phyloP scores from a whole-genome alignment of 495 filamentous ascomycete genomes.

The Apiosordaria backusii region DNA sequence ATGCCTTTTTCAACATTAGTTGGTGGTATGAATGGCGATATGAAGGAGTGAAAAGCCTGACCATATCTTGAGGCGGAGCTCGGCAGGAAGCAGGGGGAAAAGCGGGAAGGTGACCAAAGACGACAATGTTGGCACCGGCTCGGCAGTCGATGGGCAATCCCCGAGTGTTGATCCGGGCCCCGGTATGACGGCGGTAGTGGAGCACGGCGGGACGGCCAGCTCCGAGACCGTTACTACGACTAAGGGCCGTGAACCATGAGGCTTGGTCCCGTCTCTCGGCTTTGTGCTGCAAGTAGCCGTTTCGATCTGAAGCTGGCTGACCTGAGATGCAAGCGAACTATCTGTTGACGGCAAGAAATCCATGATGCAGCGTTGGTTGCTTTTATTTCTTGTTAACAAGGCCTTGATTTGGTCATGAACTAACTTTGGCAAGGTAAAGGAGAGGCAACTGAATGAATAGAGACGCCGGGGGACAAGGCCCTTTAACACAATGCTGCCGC shows the following conservation, averaged over 20 bases:
- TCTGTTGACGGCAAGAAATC: neutral
- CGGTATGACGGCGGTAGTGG: no score
- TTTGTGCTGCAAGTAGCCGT: no score
- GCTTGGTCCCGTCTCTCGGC: no score
- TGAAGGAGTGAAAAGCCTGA: neutral
- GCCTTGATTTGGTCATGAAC: no score
- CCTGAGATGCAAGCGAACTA: no score
- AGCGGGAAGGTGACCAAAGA: conserved; percentile 20
- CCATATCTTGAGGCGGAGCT: conserved; percentile 40
- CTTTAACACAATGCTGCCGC: neutral
- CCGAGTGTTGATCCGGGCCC: no score
- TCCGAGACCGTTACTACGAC: no score
- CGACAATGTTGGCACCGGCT: no score
- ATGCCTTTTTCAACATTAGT: conserved; percentile 9
- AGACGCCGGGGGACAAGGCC: neutral
- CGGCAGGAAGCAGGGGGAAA: conserved; percentile 36
- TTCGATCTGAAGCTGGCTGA: no score
- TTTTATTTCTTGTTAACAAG: neutral
- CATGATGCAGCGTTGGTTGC: neutral
- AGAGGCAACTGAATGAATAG: neutral
- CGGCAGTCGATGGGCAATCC: no score
- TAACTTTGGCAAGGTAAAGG: neutral
- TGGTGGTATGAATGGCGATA: neutral
- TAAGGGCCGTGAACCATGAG: no score
- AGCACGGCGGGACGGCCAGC: no score